These are phyloP conservation scores for Ceratobasidium papillatum DNA, from an alignment of 1,284 basidiomycete genomes.

Conservation along the genomic window DNA sequence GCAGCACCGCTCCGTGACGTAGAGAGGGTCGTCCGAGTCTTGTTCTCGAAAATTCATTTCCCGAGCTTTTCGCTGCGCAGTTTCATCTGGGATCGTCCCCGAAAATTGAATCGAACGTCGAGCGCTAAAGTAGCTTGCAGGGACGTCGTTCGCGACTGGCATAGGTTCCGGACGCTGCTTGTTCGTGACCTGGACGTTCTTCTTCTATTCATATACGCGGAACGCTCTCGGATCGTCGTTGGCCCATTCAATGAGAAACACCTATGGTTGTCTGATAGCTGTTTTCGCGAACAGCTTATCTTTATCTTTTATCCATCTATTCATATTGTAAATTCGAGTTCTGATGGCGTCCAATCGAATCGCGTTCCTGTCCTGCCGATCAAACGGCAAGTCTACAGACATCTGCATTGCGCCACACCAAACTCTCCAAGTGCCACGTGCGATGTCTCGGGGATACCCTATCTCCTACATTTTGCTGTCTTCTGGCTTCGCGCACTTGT, in stretches of 20 bases:
- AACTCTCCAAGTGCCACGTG: neutral
- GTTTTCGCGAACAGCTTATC: neutral
- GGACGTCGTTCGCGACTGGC: neutral
- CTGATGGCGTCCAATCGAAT: neutral
- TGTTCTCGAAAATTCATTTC: neutral
- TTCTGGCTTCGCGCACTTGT: no score
- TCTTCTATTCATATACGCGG: neutral
- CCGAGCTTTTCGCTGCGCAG: neutral
- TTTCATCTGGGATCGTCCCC: no score
- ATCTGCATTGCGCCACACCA: neutral
- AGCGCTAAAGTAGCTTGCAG: neutral
- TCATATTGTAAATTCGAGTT: neutral
- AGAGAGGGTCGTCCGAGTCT: neutral
- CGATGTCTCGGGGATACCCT: neutral
- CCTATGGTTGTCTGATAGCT: no score
- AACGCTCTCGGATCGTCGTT: no score
- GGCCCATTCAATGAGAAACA: no score
- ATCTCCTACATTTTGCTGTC: neutral
- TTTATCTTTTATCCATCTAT: neutral
- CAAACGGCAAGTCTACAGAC: neutral
- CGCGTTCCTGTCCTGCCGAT: slow-evolving; percentile 7
- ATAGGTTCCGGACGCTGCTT: no score
- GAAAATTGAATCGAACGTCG: neutral
- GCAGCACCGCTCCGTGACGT: slow-evolving; percentile 3
- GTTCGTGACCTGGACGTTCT: neutral